Evolutionary conservation across 2,329 filamentous ascomycete genomes (phyloP), one percentile per base, ranked within the genome.

Genomic region (Claviceps fusiformis): DNA sequence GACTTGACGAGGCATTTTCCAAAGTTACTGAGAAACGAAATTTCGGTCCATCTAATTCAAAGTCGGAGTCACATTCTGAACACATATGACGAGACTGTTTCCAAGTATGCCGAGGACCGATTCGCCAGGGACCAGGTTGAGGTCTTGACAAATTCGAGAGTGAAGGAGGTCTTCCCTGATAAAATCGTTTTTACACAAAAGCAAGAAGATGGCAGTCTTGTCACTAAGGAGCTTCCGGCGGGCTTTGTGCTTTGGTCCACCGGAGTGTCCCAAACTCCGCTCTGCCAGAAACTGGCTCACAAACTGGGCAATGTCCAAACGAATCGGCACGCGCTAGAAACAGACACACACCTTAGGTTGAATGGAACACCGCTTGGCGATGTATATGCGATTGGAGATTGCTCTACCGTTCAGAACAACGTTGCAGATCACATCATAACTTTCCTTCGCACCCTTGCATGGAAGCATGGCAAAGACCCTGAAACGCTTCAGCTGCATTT

Each of bases 161-260:
- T 98, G 24, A 89, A 91, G 70, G 92, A 96, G 69, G 90, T 98
- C 17, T 79, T 79, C 47, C 69, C 80, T 0, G 89, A 97, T 68
- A 87, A 82, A 64, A 95, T 98, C 57, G 71, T 95, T 29, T 98
- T 95, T 72, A 87, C 86, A 0, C 91, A 98, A 68, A 86, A 88
- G 65, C 76, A 77, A 51, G 80, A 87, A 3, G 75, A 89, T 54
- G 90, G 89, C 47, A 80, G 82, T 35, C 70, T 84, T 0, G 63
- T 95, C n/a, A 86, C 83, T 29, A 98, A 98, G 68, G 93, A 98
- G 64, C 81, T 98, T 0, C 92, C 93, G 0, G 91, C 89, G 76
- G 93, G 90, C 33, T 95, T 98, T 73, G 97, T 93, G 63, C 77
- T 98, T 15, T 98, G 93, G 93, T 97, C 93, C 0, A 98, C 93